These are phyloP conservation scores for Zasmidium angulare DNA, from an alignment of 2,329 filamentous ascomycete genomes.

Conservation along the genomic window DNA sequence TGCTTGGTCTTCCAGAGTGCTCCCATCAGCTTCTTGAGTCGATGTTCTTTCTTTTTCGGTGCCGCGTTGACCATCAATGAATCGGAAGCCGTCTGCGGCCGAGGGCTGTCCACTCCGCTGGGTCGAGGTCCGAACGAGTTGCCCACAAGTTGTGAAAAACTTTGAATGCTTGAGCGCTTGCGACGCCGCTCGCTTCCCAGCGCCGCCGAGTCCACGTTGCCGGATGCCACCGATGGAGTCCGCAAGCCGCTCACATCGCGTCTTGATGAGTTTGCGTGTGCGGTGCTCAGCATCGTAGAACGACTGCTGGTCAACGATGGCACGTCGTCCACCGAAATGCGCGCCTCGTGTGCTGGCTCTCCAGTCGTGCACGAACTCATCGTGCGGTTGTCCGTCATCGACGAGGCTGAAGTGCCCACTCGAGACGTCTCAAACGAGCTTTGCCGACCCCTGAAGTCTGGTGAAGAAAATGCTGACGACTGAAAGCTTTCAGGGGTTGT, in stretches of 20 bases:
- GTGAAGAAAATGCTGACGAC: conserved; percentile 61
- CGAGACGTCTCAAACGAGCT: conserved; percentile 68
- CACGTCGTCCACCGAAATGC: conserved; percentile 71
- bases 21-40: conserved; percentile 75
- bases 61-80: conserved; percentile 55
- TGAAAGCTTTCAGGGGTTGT: conserved; percentile 66
- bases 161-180: conserved; percentile 73
- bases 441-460: conserved; percentile 61
- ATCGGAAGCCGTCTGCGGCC: conserved; percentile 47
- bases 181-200: conserved; percentile 55
- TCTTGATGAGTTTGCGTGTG: conserved; percentile 50
- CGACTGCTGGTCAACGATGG: conserved; percentile 74
- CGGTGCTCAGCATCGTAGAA: conserved; percentile 70
- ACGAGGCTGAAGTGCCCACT: conserved; percentile 74
- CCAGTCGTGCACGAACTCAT: conserved; percentile 71
- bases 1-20: conserved; percentile 61
- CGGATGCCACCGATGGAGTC: conserved; percentile 43
- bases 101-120: conserved; percentile 12
- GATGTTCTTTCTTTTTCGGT: conserved; percentile 67
- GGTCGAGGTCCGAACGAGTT: conserved; percentile 60
- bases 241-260: conserved; percentile 38
- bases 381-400: conserved; percentile 66
- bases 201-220: conserved; percentile 34
- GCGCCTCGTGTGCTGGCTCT: conserved; percentile 69
- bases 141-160: conserved; percentile 73